Percentiles rank a stretch among this genome's conserved stretches.
phyloP scores from a whole-genome alignment of 2,329 filamentous ascomycete species.

The Epichloe baconii region DNA sequence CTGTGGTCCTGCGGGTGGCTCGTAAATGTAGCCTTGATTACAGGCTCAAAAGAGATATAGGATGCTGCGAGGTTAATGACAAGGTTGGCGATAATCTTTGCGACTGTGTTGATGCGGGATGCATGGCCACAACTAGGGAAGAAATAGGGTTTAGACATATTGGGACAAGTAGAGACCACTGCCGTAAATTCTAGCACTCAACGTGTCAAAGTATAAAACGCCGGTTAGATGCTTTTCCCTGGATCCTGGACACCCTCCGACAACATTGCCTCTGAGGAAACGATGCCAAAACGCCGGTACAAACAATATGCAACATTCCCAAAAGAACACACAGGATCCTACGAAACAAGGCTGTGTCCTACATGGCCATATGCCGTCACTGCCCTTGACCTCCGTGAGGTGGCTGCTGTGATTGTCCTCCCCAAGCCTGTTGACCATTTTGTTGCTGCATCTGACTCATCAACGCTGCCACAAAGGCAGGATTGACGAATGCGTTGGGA shows the following conservation, averaged over 20 bases:
- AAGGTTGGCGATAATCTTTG: too few relatives aligned
- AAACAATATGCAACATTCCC: background rate
- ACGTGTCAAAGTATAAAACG: background rate
- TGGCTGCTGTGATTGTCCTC: constrained; percentile 13
- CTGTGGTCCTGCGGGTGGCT: too few relatives aligned
- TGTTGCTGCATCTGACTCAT: constrained; percentile 31
- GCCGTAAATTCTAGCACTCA: too few relatives aligned
- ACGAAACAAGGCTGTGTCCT: background rate
- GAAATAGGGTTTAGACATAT: too few relatives aligned
- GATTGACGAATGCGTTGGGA: constrained; percentile 39
- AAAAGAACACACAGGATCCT: background rate
- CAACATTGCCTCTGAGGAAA: too few relatives aligned
- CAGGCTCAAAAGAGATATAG: too few relatives aligned
- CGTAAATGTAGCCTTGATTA: too few relatives aligned
- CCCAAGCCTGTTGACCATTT: constrained; percentile 15
- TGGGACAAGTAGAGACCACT: too few relatives aligned
- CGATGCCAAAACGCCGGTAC: background rate
- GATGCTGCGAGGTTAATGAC: too few relatives aligned
- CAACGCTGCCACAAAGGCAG: constrained; percentile 40
- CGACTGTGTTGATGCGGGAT: too few relatives aligned
- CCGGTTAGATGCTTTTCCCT: background rate
- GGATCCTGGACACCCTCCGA: too few relatives aligned
- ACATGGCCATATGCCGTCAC: constrained; percentile 7
- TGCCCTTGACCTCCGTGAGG: constrained; percentile 16
- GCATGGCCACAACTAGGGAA: too few relatives aligned